Evolutionary conservation across 2,329 filamentous ascomycete species (phyloP).

Genomic region (Parastagonospora nodorum): DNA sequence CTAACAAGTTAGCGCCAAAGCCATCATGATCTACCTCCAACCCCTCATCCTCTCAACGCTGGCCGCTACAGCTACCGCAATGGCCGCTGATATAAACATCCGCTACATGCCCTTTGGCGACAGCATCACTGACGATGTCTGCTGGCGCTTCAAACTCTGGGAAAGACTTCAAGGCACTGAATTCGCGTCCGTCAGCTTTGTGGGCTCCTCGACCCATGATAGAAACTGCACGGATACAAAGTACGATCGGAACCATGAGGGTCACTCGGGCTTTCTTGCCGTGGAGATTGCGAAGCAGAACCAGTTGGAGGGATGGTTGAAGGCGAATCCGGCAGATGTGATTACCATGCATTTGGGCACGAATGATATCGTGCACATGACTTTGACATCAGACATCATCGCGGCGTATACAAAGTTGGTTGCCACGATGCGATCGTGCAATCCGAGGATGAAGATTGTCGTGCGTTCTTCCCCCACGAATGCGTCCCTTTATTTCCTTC

Average conservation of each 20-base stretch:
- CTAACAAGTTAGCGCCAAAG: neutral
- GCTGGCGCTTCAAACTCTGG: conserved; percentile 52
- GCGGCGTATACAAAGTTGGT: conserved; percentile 50
- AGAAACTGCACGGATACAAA: conserved; percentile 44
- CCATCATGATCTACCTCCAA: conserved; percentile 26
- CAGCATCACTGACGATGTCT: conserved; percentile 52
- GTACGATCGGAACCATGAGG: conserved; percentile 53
- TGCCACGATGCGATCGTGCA: conserved; percentile 46
- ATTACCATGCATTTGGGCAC: conserved; percentile 55
- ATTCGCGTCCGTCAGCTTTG: conserved; percentile 48
- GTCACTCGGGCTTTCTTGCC: conserved; percentile 52
- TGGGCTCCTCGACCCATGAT: conserved; percentile 38
- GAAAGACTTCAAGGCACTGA: conserved; percentile 48
- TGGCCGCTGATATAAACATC: conserved; percentile 20
- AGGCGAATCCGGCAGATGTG: conserved; percentile 51
- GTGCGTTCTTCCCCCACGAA: conserved; percentile 29
- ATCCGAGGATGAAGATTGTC: conserved; percentile 52
- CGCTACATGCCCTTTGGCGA: conserved; percentile 53
- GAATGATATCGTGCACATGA: conserved; percentile 51
- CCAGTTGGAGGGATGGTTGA: conserved; percentile 52
- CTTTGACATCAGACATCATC: conserved; percentile 44
- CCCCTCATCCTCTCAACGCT: conserved; percentile 18
- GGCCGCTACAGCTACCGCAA: conserved; percentile 11
- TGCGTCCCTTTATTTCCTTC: neutral
- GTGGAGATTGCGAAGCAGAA: conserved; percentile 52